Conservation (phyloP, 164 flowering plant species). For the Umbellularia californica region DNA sequence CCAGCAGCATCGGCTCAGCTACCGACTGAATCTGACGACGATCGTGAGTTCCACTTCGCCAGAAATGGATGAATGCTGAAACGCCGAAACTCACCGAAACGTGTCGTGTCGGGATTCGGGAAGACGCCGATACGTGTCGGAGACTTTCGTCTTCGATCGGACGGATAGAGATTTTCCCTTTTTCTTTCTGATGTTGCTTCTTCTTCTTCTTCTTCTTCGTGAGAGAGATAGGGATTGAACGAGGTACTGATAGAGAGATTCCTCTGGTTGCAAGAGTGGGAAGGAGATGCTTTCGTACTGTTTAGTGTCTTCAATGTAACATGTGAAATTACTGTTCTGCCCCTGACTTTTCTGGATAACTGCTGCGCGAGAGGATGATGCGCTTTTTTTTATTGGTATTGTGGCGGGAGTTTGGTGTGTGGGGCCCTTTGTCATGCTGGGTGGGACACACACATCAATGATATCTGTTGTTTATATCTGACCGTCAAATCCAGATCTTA, state of each 20-base stretch:
- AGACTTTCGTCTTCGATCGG: neutral
- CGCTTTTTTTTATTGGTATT: too few species aligned
- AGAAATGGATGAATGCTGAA: neutral
- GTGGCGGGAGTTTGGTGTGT: too few species aligned
- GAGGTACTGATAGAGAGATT: neutral
- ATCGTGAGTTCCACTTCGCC: neutral
- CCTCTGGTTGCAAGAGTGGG: too few species aligned
- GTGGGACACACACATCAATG: too few species aligned
- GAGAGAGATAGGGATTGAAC: neutral
- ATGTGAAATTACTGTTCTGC: too few species aligned
- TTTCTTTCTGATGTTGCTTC: neutral
- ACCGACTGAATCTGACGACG: neutral
- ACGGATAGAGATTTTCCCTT: neutral
- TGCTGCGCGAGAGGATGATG: too few species aligned
- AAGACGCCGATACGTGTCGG: neutral
- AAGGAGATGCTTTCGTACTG: too few species aligned
- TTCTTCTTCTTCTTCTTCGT: neutral
- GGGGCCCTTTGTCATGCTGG: too few species aligned
- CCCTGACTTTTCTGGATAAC: too few species aligned
- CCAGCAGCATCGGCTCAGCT: neutral
- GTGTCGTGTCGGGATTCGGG: neutral
- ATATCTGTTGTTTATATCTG: too few species aligned
- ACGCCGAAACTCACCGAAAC: neutral
- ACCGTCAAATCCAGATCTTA: too few species aligned
- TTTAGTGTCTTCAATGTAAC: too few species aligned